Evolutionary conservation across 2,329 filamentous ascomycete species (phyloP), one percentile per base, ranked within the genome.

Genomic region (Cladosporium velox): DNA sequence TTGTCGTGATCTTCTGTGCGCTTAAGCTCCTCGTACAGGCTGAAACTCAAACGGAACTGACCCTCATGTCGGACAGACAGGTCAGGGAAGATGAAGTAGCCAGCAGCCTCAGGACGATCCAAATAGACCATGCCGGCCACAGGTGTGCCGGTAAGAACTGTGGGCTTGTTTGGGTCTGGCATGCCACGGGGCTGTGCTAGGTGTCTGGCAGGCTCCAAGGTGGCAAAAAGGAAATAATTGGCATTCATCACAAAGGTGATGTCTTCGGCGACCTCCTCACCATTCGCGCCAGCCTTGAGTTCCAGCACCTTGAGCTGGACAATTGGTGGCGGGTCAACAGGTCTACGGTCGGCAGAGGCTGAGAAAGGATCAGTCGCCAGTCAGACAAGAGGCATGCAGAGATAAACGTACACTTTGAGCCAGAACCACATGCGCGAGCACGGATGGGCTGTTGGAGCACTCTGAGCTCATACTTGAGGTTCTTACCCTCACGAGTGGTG

Each of bases 41-140:
- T 93, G 80, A 99, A 98, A 68, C 89, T 91, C 64, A 99, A 81
- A n/a, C 90, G 86, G 78, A 97, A 99, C 71, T 90, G 89, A 68
- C 95, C 95, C 79, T 99, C 95, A 75, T 99, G 94, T 65, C 95
- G 90, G 58, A 99, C 94, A 0, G 94, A 97, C 32, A 98, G 83
- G 78, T 99, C 95, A 3, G 95, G 95, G 77, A 99, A 99, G 78
- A 99, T 91, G 79, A 99, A 99, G 79, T 98, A 99, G 64, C 93
- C 95, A 18, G 88, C 88, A 24, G 86, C 87, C 2, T 78, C 80
- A 1, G 95, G 95, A 54, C 94, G 90, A 77, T 98, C 94, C 60
- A 99, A 86, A 76, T 98, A 97, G 28, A 94, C 93, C 86, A 97
- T 96, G 66, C 94, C 95, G 21, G 94, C 95, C 15, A 97, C 94